Evolutionary conservation across 306 rosid species (phyloP).

Genomic region (Inga laurina): DNA sequence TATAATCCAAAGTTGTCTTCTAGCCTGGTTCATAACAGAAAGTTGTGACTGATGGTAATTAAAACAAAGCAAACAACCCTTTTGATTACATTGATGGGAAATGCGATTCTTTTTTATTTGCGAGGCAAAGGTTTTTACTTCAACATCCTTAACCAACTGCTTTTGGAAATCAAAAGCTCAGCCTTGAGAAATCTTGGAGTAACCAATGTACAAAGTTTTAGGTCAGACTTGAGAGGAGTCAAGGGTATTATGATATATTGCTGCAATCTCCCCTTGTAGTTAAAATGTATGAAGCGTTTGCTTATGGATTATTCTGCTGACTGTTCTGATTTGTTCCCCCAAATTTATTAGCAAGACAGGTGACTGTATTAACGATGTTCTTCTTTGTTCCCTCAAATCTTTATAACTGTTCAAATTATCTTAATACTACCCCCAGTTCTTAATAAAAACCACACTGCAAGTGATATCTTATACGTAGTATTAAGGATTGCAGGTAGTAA

Average conservation of each 20-base stretch:
- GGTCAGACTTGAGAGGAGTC: constrained; percentile 32
- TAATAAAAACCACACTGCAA: no score
- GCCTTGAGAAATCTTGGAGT: constrained; percentile 35
- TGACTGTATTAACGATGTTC: neutral
- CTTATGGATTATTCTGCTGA: constrained; percentile 31
- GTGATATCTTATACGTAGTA: no score
- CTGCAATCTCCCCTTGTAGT: constrained; percentile 16
- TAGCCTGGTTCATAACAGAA: constrained; percentile 55
- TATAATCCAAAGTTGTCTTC: constrained; percentile 59
- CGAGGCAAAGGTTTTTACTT: constrained; percentile 45
- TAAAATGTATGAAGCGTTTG: constrained; percentile 13
- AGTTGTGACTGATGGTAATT: constrained; percentile 54
- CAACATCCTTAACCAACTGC: constrained; percentile 39
- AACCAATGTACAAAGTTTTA: constrained; percentile 51
- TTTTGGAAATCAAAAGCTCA: constrained; percentile 37
- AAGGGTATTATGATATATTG: constrained; percentile 33
- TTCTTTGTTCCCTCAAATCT: neutral
- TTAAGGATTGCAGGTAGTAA: neutral
- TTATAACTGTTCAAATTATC: neutral
- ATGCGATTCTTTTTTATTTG: constrained; percentile 70
- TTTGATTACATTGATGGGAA: constrained; percentile 44
- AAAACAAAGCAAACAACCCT: constrained; percentile 34
- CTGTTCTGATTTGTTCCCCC: neutral
- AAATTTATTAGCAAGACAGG: neutral
- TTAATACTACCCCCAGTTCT: neutral